Evolutionary conservation across 106 monocot species (phyloP).

Genomic region (Xerophyta viscosa): DNA sequence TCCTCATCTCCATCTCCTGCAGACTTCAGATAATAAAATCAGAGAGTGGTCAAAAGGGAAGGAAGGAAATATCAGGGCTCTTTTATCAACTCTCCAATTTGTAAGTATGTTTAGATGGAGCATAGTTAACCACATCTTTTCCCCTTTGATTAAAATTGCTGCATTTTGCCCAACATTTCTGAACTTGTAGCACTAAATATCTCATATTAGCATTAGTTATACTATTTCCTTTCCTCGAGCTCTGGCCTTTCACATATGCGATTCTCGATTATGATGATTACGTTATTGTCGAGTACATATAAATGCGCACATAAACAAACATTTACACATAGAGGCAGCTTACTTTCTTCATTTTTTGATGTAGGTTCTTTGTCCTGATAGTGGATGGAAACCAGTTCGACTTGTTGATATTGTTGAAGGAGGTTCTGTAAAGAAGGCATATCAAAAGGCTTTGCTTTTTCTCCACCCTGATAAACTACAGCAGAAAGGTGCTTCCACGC

Average conservation of each 20-base stretch:
- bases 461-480: constrained; percentile 95
- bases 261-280: too few species aligned
- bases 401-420: constrained; percentile 89
- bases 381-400: constrained; percentile 92
- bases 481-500: constrained; percentile 51
- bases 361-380: constrained; percentile 91
- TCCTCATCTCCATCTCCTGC: constrained; percentile 11
- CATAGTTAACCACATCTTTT: too few species aligned
- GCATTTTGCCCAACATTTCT: not conserved
- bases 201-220: not conserved
- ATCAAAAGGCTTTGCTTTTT: constrained; percentile 71
- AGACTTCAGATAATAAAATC: constrained; percentile 65
- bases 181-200: not conserved
- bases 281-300: too few species aligned
- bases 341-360: not conserved
- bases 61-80: constrained; percentile 87
- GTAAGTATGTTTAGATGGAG: constrained; percentile 32
- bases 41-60: constrained; percentile 85
- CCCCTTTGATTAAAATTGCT: too few species aligned
- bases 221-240: too few species aligned
- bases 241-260: not conserved
- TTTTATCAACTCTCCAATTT: constrained; percentile 85
- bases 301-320: too few species aligned
- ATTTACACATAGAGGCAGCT: not conserved
- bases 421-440: constrained; percentile 67